Evolutionary conservation across 192 early-diverging fungal species (phyloP).

Genomic region (Umbelopsis vinacea): DNA sequence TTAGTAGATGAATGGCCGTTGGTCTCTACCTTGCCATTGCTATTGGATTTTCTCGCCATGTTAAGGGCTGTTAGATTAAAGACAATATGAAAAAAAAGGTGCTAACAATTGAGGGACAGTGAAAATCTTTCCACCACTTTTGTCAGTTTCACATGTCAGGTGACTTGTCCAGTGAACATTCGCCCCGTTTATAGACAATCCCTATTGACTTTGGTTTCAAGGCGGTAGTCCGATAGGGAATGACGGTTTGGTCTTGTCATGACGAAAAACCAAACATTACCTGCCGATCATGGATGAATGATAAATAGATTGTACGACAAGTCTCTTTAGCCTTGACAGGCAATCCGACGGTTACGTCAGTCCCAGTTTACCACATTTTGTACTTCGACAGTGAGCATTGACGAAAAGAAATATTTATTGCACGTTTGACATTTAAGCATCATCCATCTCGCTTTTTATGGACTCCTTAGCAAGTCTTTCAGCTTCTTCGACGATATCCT

Average conservation of each 20-base stretch:
- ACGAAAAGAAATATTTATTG: constrained; percentile 11
- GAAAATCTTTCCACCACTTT: background rate
- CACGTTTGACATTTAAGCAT: background rate
- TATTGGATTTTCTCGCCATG: background rate
- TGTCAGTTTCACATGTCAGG: constrained; percentile 11
- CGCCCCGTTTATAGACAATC: background rate
- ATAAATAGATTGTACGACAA: too few relatives aligned
- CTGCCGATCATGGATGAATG: too few relatives aligned
- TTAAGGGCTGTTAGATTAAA: background rate
- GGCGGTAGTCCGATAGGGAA: too few relatives aligned
- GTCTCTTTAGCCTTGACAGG: too few relatives aligned
- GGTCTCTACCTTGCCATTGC: background rate
- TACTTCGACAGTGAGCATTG: background rate
- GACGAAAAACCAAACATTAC: too few relatives aligned
- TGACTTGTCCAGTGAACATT: background rate
- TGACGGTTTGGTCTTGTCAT: too few relatives aligned
- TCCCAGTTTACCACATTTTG: background rate
- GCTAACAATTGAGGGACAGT: background rate
- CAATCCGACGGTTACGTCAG: background rate
- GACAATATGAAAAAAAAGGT: background rate
- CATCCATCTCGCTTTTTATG: constrained; percentile 21
- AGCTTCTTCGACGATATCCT: constrained; percentile 85
- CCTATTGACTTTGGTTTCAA: too few relatives aligned
- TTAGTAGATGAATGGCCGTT: background rate
- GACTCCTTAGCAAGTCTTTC: constrained; percentile 71